Conservation (phyloP, 345 rosid species). For the Draba incana region DNA sequence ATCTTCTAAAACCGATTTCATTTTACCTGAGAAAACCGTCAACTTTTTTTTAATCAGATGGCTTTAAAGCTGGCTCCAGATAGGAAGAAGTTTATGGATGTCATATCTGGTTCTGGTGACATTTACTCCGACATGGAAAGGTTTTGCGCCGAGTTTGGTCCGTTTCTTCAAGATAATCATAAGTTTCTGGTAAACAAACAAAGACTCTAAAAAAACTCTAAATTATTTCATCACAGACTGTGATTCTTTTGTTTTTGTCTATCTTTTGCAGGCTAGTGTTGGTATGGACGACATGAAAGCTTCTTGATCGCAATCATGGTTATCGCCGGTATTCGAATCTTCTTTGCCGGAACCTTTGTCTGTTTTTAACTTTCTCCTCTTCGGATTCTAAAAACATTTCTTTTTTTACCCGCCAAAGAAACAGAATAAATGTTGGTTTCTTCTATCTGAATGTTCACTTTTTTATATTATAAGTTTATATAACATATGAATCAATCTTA, state of each 20-base stretch:
- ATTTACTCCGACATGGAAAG: constrained; percentile 76
- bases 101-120: constrained; percentile 79
- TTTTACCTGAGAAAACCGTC: constrained; percentile 10
- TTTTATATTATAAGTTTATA: constrained; percentile 20
- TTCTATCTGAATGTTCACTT: constrained; percentile 30
- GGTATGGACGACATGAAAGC: constrained; percentile 93
- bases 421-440: constrained; percentile 30
- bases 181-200: constrained; percentile 77
- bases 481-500: constrained; percentile 9
- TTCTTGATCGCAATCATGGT: constrained; percentile 45
- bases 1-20: constrained; percentile 19
- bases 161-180: constrained; percentile 85
- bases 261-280: constrained; percentile 61
- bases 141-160: constrained; percentile 76
- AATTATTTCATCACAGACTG: constrained; percentile 10
- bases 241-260: constrained; percentile 8
- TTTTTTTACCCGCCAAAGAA: constrained; percentile 21
- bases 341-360: constrained; percentile 15
- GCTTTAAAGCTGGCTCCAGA: constrained; percentile 97
- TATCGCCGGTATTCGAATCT: constrained; percentile 20
- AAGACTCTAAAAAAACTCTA: background rate
- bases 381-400: constrained; percentile 18
- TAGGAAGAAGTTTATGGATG: constrained; percentile 95
- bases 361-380: constrained; percentile 10
- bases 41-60: constrained; percentile 51